These are phyloP conservation scores for Yarrowia deformans DNA, from an alignment of 805 yeast genomes.

Conservation along the genomic window DNA sequence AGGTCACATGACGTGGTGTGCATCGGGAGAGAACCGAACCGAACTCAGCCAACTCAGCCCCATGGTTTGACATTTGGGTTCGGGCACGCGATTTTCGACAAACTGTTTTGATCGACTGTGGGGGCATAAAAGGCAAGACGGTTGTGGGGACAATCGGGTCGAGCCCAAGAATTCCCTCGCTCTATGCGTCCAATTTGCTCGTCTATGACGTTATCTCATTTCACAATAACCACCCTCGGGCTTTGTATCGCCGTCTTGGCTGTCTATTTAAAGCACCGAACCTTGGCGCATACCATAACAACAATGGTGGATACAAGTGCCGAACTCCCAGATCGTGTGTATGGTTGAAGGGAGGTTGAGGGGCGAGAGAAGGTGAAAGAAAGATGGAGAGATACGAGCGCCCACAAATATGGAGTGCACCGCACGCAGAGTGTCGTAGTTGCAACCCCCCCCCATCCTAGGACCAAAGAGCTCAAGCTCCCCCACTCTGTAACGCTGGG, in stretches of 20 bases:
- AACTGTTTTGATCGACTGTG: conserved; percentile 17
- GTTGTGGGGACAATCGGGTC: no score
- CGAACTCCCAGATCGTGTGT: no score
- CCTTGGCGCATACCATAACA: conserved; percentile 4
- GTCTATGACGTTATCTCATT: neutral
- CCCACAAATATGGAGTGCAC: no score
- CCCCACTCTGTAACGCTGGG: neutral
- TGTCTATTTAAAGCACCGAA: conserved; percentile 17
- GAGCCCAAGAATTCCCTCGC: neutral
- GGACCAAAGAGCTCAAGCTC: neutral
- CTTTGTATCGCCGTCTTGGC: conserved; percentile 21
- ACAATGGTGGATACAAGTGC: neutral
- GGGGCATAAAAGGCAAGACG: neutral
- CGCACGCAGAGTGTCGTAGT: no score
- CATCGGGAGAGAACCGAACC: neutral
- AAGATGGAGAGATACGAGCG: no score
- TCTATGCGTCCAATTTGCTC: neutral
- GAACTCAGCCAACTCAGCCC: conserved; percentile 25
- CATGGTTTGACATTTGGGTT: conserved; percentile 23
- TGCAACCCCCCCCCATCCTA: no score
- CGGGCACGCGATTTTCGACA: conserved; percentile 16
- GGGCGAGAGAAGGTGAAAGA: no score
- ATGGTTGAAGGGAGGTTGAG: no score
- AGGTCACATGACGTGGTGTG: conserved; percentile 1
- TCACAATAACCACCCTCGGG: neutral